A percentile compares a stretch with the other conserved stretches of the same genome.
These are phyloP conservation scores for Penicillium oxalicum DNA, from an alignment of 2,329 filamentous ascomycete genomes.

Conservation along the genomic window DNA sequence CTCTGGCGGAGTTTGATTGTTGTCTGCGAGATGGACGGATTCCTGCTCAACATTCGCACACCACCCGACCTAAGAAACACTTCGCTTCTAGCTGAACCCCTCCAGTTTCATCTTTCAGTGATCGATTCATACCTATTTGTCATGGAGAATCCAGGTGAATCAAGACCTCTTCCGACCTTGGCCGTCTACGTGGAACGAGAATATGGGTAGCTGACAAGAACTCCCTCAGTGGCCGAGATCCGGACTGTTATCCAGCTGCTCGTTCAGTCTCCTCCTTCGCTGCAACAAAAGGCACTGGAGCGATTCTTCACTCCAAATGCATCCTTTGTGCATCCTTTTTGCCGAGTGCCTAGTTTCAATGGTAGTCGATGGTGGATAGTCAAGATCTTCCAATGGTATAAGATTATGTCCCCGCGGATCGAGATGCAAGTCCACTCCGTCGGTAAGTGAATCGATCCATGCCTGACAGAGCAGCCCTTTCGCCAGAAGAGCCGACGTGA, in stretches of 20 bases:
- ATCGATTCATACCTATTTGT: not conserved
- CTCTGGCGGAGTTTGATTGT: not conserved
- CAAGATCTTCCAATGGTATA: slow-evolving; percentile 75
- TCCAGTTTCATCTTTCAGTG: not conserved
- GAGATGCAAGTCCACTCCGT: slow-evolving; percentile 59
- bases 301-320: slow-evolving; percentile 69
- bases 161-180: not conserved
- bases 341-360: slow-evolving; percentile 55
- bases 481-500: not conserved
- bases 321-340: slow-evolving; percentile 73
- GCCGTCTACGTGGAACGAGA: not conserved
- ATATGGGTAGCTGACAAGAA: too few species aligned
- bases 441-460: slow-evolving; percentile 36
- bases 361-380: slow-evolving; percentile 63
- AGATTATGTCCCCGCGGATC: slow-evolving; percentile 71
- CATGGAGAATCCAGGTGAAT: slow-evolving; percentile 17
- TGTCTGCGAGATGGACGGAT: not conserved
- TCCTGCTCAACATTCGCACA: too few species aligned
- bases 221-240: slow-evolving; percentile 53
- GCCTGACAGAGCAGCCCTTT: not conserved
- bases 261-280: slow-evolving; percentile 58
- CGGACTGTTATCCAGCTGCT: slow-evolving; percentile 60
- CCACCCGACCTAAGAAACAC: too few species aligned
- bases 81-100: not conserved
- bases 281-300: slow-evolving; percentile 61